Evolutionary conservation across 352 stramenopile genomes (phyloP), one percentile per base, ranked within the genome.

Genomic region (Phytophthora pisi): DNA sequence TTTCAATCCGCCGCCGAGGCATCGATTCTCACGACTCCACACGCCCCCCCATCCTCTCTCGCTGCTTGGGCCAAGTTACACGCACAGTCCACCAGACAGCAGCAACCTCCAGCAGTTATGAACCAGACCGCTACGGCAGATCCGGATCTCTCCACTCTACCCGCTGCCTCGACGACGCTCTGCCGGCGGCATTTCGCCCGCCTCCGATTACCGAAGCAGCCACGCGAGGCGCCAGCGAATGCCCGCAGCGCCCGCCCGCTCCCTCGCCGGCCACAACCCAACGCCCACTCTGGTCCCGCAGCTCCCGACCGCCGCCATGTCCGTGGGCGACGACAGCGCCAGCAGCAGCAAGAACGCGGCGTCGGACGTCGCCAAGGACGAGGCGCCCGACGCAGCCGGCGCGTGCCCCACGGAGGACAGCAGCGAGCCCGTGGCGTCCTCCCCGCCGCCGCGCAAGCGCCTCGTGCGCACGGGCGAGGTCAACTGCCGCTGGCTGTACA

Each of bases 401-500:
- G 40, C 47, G 10, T 64, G 68, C 51, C 53, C 53, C n/a, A 46
- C 47, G 3, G 57, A 59, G 4, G 61, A 74, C 54, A 31, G 49
- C 54, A 31, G 49, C 24, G 64, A 71, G 50, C 46, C 64, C 13
- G 68, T 75, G 46, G 24, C 42, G 45, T 47, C 28, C 6, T 31
- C 28, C 5, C 34, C 68, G 20, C 42, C 67, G 26, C 36, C 34
- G 0, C 58, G 52, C n/a, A 89, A 86, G 64, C 82, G 86, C 20
- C 66, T 77, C 1, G 85, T 95, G 45, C 82, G 81, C 58, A 83
- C 79, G 3, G 82, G 81, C 8, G 77, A 81, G 40, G 88, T 96
- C 10, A 89, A 89, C 54, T 94, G 86, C 47, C 80, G 82, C 42
- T 96, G 88, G 88, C 75, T 96, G 1, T 96, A 92, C 66, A 96